Percentiles rank a stretch among this genome's conserved stretches.
phyloP scores from a whole-genome alignment of 305 asterid genomes.

The Solanum chacoense region DNA sequence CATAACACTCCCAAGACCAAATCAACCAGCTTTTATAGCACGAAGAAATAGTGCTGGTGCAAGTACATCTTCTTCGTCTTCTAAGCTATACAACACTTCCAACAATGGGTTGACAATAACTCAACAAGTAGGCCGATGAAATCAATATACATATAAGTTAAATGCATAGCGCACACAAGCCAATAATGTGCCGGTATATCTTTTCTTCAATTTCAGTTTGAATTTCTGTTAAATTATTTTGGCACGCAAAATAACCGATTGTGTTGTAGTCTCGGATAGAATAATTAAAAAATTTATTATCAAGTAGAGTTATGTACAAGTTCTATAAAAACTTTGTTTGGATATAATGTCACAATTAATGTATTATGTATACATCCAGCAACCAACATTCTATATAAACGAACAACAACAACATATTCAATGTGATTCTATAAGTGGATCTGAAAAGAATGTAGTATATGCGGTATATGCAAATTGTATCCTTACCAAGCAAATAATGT shows the following conservation, averaged over 20 bases:
- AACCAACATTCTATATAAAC: no score
- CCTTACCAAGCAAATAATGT: no score
- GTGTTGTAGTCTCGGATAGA: background rate
- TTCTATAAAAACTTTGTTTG: background rate
- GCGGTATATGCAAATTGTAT: no score
- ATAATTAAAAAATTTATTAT: background rate
- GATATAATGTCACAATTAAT: background rate
- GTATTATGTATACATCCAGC: background rate
- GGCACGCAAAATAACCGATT: background rate
- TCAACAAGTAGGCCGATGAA: background rate
- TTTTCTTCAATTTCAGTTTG: background rate
- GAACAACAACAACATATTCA: no score
- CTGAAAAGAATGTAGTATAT: no score
- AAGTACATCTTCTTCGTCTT: background rate
- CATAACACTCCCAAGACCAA: constrained; percentile 2
- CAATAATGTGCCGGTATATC: background rate
- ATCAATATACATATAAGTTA: background rate
- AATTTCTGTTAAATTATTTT: background rate
- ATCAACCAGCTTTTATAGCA: constrained; percentile 9
- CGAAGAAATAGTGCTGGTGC: background rate
- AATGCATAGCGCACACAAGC: background rate
- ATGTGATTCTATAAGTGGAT: no score
- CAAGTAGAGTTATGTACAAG: background rate
- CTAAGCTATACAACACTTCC: background rate
- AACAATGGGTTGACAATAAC: background rate